Percentiles rank a stretch among this genome's conserved stretches.
These are phyloP conservation scores for Eimeria maxima DNA, from an alignment of 169 alveolate species.

Conservation along the genomic window DNA sequence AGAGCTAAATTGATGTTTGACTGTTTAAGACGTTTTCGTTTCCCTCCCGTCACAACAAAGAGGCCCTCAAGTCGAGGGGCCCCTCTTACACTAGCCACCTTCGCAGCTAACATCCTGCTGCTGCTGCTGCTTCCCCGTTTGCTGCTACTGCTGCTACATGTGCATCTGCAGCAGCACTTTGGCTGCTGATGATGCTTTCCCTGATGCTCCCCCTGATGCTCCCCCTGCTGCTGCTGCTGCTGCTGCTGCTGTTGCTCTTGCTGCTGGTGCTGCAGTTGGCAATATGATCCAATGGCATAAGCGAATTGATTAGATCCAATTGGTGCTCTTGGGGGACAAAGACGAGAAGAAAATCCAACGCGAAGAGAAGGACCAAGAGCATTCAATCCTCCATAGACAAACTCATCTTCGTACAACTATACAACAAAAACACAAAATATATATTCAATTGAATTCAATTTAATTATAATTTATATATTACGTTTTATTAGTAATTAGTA, in stretches of 20 bases:
- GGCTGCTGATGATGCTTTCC: slow-evolving; percentile 1
- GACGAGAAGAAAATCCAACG: slow-evolving; percentile 87
- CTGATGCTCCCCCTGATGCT: too few relatives aligned
- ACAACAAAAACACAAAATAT: neutral
- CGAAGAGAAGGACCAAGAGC: slow-evolving; percentile 84
- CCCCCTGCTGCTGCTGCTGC: neutral
- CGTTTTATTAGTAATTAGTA: too few relatives aligned
- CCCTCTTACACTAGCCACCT: neutral
- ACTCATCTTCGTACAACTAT: neutral
- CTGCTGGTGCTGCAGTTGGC: neutral
- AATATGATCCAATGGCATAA: slow-evolving; percentile 81
- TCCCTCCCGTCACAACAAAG: slow-evolving; percentile 16
- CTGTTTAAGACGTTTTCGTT: slow-evolving; percentile 2
- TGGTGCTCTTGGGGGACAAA: slow-evolving; percentile 85
- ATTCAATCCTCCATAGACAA: neutral
- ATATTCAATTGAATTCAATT: too few relatives aligned
- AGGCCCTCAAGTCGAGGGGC: slow-evolving; percentile 30
- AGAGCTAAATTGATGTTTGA: neutral
- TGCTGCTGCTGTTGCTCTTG: neutral
- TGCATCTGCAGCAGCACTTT: slow-evolving; percentile 2
- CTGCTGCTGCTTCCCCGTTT: neutral
- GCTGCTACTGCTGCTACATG: neutral
- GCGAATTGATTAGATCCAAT: slow-evolving; percentile 87
- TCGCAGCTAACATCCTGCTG: too few relatives aligned
- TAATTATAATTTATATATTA: too few relatives aligned